phyloP scores from a whole-genome alignment of 306 rosid species.

The Neltuma alba region DNA sequence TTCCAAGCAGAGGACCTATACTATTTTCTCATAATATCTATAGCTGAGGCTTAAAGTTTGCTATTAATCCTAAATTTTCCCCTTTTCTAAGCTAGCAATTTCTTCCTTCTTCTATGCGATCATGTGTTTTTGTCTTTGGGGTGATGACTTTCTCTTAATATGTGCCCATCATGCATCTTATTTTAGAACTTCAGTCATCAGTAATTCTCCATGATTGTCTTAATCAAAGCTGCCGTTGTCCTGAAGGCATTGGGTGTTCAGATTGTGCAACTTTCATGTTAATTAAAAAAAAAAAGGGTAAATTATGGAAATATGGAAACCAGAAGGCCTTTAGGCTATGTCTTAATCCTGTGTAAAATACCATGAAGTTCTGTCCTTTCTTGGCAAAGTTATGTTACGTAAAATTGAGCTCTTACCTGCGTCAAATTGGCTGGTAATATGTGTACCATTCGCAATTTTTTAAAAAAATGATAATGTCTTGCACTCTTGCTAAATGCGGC shows the following conservation, averaged over 20 bases:
- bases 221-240: neutral
- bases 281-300: neutral
- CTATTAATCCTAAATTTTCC: too few relatives aligned
- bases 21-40: neutral
- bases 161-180: neutral
- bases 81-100: neutral
- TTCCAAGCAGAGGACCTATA: neutral
- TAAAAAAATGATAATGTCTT: neutral
- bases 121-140: neutral
- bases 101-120: neutral
- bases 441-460: neutral
- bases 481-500: neutral
- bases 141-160: neutral
- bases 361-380: neutral
- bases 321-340: neutral
- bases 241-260: neutral
- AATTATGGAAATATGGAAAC: neutral
- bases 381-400: neutral
- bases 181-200: neutral
- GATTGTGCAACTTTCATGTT: neutral
- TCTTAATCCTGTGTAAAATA: constrained; percentile 15
- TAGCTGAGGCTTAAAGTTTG: neutral
- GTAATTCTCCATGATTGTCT: neutral
- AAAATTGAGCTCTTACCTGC: neutral
- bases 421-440: neutral